phyloP scores from a whole-genome alignment of 192 early-diverging fungal species.

The Coemansia brasiliensis region DNA sequence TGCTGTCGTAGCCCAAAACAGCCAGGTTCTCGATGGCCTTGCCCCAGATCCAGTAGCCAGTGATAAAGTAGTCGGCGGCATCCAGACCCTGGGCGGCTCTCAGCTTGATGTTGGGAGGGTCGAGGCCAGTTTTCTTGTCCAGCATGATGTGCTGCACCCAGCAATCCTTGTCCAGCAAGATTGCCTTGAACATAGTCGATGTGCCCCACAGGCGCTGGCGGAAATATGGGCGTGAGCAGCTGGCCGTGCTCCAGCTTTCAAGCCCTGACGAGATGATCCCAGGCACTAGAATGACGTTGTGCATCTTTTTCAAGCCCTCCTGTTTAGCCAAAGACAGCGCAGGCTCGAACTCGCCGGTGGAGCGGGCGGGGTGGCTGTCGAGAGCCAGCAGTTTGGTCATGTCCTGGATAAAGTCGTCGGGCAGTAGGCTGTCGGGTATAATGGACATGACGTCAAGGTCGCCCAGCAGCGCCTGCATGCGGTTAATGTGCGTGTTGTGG shows the following conservation, averaged over 20 bases:
- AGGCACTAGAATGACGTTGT: constrained; percentile 79
- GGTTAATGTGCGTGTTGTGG: constrained; percentile 55
- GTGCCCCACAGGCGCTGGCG: constrained; percentile 86
- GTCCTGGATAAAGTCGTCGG: constrained; percentile 72
- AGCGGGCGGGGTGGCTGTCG: constrained; percentile 1
- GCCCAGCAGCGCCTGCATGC: constrained; percentile 47
- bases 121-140: constrained; percentile 78
- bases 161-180: constrained; percentile 82
- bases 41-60: constrained; percentile 91
- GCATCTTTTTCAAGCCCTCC: constrained; percentile 34
- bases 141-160: constrained; percentile 85
- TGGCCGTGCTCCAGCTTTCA: constrained; percentile 82
- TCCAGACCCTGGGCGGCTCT: constrained; percentile 84
- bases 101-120: constrained; percentile 78
- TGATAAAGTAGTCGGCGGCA: constrained; percentile 87
- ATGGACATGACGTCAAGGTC: constrained; percentile 69
- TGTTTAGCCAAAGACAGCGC: constrained; percentile 29
- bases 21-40: constrained; percentile 81
- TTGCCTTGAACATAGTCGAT: constrained; percentile 78
- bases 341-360: constrained; percentile 51
- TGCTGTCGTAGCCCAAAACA: constrained; percentile 80
- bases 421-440: constrained; percentile 63
- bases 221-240: constrained; percentile 81
- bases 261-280: constrained; percentile 87
- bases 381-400: constrained; percentile 58